phyloP scores from a whole-genome alignment of 495 filamentous ascomycete genomes.

The Podospora appendiculata region DNA sequence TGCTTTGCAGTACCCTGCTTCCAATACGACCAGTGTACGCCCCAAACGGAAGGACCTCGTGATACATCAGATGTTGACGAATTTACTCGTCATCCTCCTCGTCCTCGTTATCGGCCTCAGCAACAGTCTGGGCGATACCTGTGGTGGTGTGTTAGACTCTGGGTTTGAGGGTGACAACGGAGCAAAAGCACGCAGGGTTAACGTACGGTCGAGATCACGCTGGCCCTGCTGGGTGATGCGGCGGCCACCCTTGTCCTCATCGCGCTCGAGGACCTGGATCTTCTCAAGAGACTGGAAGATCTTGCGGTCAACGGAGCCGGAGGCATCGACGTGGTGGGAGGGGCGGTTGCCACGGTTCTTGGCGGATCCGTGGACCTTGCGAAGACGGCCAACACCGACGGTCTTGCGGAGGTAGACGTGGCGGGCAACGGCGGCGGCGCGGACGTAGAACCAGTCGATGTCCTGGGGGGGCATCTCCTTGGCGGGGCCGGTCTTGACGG shows the following conservation, averaged over 20 bases:
- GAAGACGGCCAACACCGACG: constrained; percentile 87
- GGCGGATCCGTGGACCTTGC: constrained; percentile 74
- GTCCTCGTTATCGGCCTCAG: constrained; percentile 65
- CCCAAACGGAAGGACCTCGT: background rate
- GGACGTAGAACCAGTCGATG: constrained; percentile 98
- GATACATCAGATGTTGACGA: background rate
- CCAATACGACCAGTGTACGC: background rate
- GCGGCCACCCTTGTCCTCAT: constrained; percentile 95
- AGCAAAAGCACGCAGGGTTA: background rate
- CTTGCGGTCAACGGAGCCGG: constrained; percentile 91
- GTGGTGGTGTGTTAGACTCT: constrained; percentile 2
- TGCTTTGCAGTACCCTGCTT: constrained; percentile 11
- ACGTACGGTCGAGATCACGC: constrained; percentile 91
- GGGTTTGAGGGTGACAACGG: background rate
- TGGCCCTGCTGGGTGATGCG: constrained; percentile 95
- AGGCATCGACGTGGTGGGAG: constrained; percentile 91
- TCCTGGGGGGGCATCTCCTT: constrained; percentile 97
- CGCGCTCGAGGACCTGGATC: constrained; percentile 93
- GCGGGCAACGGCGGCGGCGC: constrained; percentile 89
- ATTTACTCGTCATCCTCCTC: constrained; percentile 56
- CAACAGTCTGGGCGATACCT: constrained; percentile 66
- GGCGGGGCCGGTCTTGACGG: constrained; percentile 91
- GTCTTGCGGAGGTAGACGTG: constrained; percentile 99
- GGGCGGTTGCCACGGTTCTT: constrained; percentile 95
- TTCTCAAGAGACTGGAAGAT: constrained; percentile 94